Percentiles rank a stretch among this genome's conserved stretches.
Conservation (phyloP, 768 basidiomycete genomes). For the Rhizopogon vinicolor region DNA sequence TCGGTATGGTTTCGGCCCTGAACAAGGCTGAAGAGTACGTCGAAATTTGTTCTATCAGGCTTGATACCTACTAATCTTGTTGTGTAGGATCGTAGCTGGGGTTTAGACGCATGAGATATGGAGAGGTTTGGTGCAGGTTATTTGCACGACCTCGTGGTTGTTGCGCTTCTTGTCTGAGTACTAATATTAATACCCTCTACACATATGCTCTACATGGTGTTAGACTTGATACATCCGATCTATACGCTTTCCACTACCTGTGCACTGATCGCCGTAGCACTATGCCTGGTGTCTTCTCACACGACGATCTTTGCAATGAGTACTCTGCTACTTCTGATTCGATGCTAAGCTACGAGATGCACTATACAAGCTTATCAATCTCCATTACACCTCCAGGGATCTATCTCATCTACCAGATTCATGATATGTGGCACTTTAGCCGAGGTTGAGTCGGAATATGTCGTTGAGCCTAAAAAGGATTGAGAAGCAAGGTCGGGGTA, state of each 20-base stretch:
- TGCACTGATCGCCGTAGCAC: too few species aligned
- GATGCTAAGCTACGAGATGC: constrained; percentile 2
- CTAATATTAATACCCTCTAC: constrained; percentile 26
- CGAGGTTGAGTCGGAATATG: constrained; percentile 88
- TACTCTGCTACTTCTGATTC: background rate
- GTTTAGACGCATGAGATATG: constrained; percentile 31
- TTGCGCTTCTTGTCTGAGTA: constrained; percentile 9
- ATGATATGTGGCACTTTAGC: constrained; percentile 18
- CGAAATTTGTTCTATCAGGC: background rate
- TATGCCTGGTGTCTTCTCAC: background rate
- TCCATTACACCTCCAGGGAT: constrained; percentile 11
- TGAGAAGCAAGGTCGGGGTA: constrained; percentile 6
- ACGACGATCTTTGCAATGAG: background rate
- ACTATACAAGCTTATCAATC: constrained; percentile 18
- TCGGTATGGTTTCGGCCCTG: constrained; percentile 88
- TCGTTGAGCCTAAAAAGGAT: constrained; percentile 64
- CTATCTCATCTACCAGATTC: constrained; percentile 1
- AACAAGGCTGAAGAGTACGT: constrained; percentile 92
- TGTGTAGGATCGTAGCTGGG: constrained; percentile 56
- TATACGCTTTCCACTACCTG: background rate
- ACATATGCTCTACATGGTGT: constrained; percentile 15
- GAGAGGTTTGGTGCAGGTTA: background rate
- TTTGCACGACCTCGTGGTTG: background rate
- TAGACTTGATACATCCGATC: background rate
- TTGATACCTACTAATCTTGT: constrained; percentile 9